A percentile compares a stretch with the other conserved stretches of the same genome.
Evolutionary conservation across 106 monocot genomes (phyloP).

Genomic region (Alisma plantagoaquatica): DNA sequence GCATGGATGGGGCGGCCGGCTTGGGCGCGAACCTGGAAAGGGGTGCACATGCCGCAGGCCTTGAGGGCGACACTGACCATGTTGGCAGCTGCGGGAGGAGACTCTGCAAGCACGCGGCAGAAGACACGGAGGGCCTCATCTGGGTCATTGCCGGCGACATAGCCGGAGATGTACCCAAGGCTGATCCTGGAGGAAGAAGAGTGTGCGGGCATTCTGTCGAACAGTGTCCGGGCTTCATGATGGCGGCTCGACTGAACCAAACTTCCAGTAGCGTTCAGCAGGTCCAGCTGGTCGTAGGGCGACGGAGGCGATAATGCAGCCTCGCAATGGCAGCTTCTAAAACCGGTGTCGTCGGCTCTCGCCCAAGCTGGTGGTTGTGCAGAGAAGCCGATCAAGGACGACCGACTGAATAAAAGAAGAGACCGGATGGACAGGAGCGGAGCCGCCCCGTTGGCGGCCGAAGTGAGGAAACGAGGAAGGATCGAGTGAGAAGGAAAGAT

Average conservation of each 20-base stretch:
- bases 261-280: no score
- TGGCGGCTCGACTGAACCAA: constrained; percentile 27
- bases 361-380: no score
- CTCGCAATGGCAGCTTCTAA: no score
- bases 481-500: no score
- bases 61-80: constrained; percentile 56
- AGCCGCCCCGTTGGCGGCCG: no score
- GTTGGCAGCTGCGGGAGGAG: constrained; percentile 22
- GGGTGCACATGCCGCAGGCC: constrained; percentile 26
- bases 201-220: constrained; percentile 38
- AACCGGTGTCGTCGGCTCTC: no score
- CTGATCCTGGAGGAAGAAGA: constrained; percentile 57
- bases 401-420: no score
- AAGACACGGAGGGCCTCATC: constrained; percentile 52
- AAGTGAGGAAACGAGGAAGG: no score
- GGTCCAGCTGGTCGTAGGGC: no score
- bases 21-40: constrained; percentile 1
- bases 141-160: constrained; percentile 24
- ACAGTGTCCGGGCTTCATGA: constrained; percentile 30
- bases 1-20: constrained; percentile 42
- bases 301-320: no score
- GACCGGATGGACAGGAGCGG: no score
- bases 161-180: constrained; percentile 55
- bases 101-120: constrained; percentile 15
- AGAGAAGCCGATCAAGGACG: no score